phyloP scores from a whole-genome alignment of 306 rosid genomes.

The Echinosophora koreensis region DNA sequence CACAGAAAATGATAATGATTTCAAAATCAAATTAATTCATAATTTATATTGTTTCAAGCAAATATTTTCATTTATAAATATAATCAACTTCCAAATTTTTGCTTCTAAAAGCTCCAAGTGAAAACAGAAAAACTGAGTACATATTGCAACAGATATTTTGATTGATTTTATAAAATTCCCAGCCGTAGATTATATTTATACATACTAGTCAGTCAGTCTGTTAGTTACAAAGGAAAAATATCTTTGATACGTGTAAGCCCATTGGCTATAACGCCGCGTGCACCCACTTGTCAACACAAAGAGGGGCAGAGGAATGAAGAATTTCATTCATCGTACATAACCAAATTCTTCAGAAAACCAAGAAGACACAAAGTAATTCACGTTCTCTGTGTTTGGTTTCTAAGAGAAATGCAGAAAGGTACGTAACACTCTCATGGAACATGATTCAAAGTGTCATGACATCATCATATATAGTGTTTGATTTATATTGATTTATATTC shows the following conservation, averaged over 20 bases:
- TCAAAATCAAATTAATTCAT: too few species aligned
- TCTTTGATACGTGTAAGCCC: slow-evolving; percentile 2
- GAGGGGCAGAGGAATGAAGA: slow-evolving; percentile 29
- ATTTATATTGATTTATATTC: neutral
- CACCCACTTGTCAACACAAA: slow-evolving; percentile 47
- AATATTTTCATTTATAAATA: neutral
- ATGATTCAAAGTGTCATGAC: neutral
- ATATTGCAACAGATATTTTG: neutral
- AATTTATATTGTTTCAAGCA: too few species aligned
- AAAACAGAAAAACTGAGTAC: neutral
- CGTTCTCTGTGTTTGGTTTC: slow-evolving; percentile 43
- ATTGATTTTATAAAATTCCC: neutral
- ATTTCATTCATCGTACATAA: slow-evolving; percentile 36
- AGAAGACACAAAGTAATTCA: slow-evolving; percentile 1
- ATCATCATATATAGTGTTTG: neutral
- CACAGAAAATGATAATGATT: too few species aligned
- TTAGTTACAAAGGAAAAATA: neutral
- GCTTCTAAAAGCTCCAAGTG: neutral
- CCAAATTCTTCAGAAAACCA: slow-evolving; percentile 30
- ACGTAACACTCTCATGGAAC: slow-evolving; percentile 6
- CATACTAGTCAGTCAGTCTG: neutral
- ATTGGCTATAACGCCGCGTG: neutral
- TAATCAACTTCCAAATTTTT: neutral
- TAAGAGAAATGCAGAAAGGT: slow-evolving; percentile 68
- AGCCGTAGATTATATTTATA: neutral